Evolutionary conservation across 305 asterid genomes (phyloP), one percentile per base, ranked within the genome.

Genomic region (Fraxinus floribunda): DNA sequence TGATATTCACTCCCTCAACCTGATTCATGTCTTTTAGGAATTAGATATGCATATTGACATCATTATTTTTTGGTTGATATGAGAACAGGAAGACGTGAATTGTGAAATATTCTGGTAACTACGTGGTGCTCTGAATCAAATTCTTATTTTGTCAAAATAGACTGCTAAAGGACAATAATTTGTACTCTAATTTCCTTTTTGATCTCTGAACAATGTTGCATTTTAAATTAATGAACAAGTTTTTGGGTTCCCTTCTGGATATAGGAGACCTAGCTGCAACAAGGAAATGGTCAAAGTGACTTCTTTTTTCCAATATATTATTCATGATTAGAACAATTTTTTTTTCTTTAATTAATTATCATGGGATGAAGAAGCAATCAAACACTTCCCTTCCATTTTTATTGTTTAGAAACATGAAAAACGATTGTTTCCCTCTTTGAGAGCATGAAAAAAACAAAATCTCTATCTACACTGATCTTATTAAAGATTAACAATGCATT

Each of bases 1-100:
- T 94, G 95, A 94, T 91, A 93, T 90, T 87, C 90, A 82, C 81
- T 82, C 84, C 85, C 87, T 83, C 77, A 83, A 71, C 82, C 75
- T 72, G 55, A 34, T 81, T 76, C 68, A 30, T 80, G 52, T 77
- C 39, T 74, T 76, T 39, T 10, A 76, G 22, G 81, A 44, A 62
- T 70, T 80, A 78, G 57, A 29, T 82, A 81, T 7, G 74, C 64
- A 35, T 60, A n/a, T 78, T 73, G 84, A 35, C 80, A 29, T 74
- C 62, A 49, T 80, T 30, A 11, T 1, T 29, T 79, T 39, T 46
- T 76, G 71, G 20, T 29, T 49, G 46, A 44, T 68, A 66, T 13
- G 29, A 46, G 77, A 78, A 72, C 78, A 73, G 66, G 39, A 68
- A 74, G 46, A 78, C 20, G 30, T 76, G 38, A 30, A 80, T 15